Conservation (phyloP, 2,329 filamentous ascomycete species). For the Aspergillus caelatus region DNA sequence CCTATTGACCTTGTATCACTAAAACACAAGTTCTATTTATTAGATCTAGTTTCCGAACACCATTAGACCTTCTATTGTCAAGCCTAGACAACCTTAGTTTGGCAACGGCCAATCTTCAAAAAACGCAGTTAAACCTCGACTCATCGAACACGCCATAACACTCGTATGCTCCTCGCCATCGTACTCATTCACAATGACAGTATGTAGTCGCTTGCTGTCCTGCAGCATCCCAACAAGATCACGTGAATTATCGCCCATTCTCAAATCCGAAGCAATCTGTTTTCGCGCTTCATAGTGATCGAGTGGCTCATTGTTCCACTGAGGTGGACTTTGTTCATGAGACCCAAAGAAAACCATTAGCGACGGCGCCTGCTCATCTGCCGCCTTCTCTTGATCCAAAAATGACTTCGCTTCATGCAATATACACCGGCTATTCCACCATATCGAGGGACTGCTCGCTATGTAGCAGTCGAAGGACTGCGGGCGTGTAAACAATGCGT, state of each 20-base stretch:
- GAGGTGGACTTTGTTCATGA: constrained; percentile 35
- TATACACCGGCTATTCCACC: constrained; percentile 51
- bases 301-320: constrained; percentile 32
- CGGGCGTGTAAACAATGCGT: constrained; percentile 48
- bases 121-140: constrained; percentile 28
- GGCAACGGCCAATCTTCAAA: constrained; percentile 17
- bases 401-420: constrained; percentile 36
- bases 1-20: neutral
- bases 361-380: constrained; percentile 24
- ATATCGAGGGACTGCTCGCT: constrained; percentile 52
- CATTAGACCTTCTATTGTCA: neutral
- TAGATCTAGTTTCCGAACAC: neutral
- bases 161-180: constrained; percentile 36
- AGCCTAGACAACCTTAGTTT: neutral
- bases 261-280: constrained; percentile 17
- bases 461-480: constrained; percentile 50
- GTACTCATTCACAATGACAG: constrained; percentile 24
- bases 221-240: constrained; percentile 22
- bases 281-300: constrained; percentile 34
- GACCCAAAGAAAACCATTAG: constrained; percentile 33
- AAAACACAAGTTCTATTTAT: neutral
- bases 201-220: constrained; percentile 17
- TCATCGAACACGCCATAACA: constrained; percentile 26
- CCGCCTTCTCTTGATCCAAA: constrained; percentile 16
- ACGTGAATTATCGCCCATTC: constrained; percentile 29